A percentile compares a stretch with the other conserved stretches of the same genome.
Conservation (phyloP, 106 monocot species). For the Apostasia shenzhenica region DNA sequence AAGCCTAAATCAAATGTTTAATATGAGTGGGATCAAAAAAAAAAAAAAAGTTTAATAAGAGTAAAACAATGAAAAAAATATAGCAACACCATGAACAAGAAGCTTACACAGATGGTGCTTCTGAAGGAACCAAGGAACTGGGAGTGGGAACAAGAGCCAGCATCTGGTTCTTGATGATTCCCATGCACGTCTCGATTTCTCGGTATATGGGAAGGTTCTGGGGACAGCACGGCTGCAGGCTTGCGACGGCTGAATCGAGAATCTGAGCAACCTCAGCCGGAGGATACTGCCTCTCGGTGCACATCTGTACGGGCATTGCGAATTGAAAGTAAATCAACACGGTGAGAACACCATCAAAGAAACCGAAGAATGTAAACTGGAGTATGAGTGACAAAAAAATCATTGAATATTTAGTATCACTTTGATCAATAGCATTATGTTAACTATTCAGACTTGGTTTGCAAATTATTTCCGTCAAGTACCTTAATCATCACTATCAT, state of each 20-base stretch:
- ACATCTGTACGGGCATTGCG: conserved; percentile 30
- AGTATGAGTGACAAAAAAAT: not conserved
- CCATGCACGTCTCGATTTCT: conserved; percentile 88
- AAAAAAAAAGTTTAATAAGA: no score
- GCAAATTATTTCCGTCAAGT: no score
- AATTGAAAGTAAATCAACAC: not conserved
- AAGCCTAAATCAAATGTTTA: no score
- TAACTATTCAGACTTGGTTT: no score
- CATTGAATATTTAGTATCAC: not conserved
- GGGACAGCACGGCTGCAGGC: conserved; percentile 67
- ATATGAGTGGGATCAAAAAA: no score
- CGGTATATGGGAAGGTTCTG: conserved; percentile 69
- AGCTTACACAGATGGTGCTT: conserved; percentile 15
- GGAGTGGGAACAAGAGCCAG: conserved; percentile 78
- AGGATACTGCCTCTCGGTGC: conserved; percentile 74
- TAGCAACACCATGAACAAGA: not conserved
- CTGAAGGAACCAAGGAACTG: conserved; percentile 14
- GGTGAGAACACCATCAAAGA: not conserved
- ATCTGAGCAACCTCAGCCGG: conserved; percentile 95
- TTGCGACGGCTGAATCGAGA: conserved; percentile 67
- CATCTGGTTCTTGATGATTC: conserved; percentile 93
- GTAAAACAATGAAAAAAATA: not conserved
- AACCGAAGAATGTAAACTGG: not conserved
- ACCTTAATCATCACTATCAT: no score
- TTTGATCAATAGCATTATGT: no score